Conservation (phyloP, 2,329 filamentous ascomycete genomes). For the Dendrostoma leiphaemia region DNA sequence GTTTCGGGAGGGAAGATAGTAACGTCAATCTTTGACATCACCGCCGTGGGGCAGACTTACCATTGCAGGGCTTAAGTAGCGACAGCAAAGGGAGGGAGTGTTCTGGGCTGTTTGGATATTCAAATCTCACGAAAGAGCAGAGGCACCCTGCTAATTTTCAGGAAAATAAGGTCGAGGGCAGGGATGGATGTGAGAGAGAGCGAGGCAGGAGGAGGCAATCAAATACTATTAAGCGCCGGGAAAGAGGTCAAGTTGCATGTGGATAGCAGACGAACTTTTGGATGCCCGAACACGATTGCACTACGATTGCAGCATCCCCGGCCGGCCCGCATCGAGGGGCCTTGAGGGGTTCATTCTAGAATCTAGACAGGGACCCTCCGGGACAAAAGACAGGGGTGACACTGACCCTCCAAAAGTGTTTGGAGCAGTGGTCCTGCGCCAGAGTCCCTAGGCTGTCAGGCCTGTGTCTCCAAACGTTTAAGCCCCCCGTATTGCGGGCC, state of each 20-base stretch:
- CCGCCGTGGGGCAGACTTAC: background rate
- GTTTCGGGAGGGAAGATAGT: too few species aligned
- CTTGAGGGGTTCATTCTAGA: background rate
- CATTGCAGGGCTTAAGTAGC: background rate
- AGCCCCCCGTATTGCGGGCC: too few species aligned
- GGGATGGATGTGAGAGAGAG: background rate
- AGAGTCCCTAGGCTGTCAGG: too few species aligned
- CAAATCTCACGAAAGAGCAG: background rate
- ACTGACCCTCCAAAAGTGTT: too few species aligned
- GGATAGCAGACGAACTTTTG: background rate
- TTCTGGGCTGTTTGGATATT: background rate
- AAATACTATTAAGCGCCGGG: background rate
- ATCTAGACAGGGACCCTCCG: too few species aligned
- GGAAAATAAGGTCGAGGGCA: background rate
- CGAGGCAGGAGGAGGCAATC: background rate
- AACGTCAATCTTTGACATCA: too few species aligned
- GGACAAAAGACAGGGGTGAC: background rate
- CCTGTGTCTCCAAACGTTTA: too few species aligned
- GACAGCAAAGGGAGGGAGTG: background rate
- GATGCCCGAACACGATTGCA: background rate
- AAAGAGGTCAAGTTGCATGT: conserved; percentile 1
- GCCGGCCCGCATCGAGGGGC: background rate
- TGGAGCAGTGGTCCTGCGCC: too few species aligned
- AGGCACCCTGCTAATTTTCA: too few species aligned
- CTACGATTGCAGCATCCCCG: background rate